Conservation (phyloP, 2,329 filamentous ascomycete genomes). For the Aspergillus costaricaensis region DNA sequence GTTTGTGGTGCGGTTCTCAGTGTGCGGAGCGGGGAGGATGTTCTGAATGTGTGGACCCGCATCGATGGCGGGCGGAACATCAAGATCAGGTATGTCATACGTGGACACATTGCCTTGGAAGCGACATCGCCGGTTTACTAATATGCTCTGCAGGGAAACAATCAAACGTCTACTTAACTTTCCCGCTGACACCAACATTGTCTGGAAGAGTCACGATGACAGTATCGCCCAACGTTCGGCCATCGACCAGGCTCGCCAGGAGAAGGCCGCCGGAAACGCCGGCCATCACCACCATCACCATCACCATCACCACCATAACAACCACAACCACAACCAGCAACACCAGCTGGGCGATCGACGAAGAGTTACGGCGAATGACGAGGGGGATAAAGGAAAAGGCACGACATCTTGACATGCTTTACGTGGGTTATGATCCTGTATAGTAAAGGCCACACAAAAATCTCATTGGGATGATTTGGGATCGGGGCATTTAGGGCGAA, state of each 20-base stretch:
- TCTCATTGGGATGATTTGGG: slow-evolving; percentile 43
- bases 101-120: background rate
- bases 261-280: slow-evolving; percentile 61
- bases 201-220: slow-evolving; percentile 95
- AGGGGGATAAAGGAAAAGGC: slow-evolving; percentile 47
- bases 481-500: slow-evolving; percentile 42
- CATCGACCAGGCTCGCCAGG: slow-evolving; percentile 87
- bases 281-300: slow-evolving; percentile 37
- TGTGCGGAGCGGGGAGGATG: slow-evolving; percentile 92
- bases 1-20: slow-evolving; percentile 94
- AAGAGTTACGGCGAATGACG: slow-evolving; percentile 45
- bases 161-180: slow-evolving; percentile 88
- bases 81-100: slow-evolving; percentile 77
- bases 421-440: slow-evolving; percentile 39
- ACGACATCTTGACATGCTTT: slow-evolving; percentile 34
- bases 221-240: slow-evolving; percentile 90
- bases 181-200: slow-evolving; percentile 83
- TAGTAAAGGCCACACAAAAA: slow-evolving; percentile 35
- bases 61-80: slow-evolving; percentile 91
- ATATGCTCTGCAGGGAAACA: slow-evolving; percentile 66
- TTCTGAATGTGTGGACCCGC: slow-evolving; percentile 96
- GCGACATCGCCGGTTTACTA: background rate
- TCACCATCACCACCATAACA: slow-evolving; percentile 31
- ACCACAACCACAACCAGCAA: slow-evolving; percentile 21
- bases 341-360: slow-evolving; percentile 45